Evolutionary conservation across 202 grass and related monocot species (phyloP).

Genomic region (Alloteropsis angusta): DNA sequence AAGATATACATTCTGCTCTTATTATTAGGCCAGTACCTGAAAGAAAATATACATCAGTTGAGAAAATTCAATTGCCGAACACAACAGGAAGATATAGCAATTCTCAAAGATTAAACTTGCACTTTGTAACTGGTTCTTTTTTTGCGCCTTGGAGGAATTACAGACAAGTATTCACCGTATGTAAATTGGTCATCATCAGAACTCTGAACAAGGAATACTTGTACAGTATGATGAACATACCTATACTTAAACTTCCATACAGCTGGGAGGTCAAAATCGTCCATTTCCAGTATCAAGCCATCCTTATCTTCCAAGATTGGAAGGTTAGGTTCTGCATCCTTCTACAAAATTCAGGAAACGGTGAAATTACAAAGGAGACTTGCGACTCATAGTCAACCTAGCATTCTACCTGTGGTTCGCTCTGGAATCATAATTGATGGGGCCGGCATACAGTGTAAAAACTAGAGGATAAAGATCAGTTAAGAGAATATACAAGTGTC

Average conservation of each 20-base stretch:
- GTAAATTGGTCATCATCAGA: not conserved
- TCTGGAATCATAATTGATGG: not conserved
- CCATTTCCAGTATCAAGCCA: slow-evolving; percentile 59
- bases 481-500: slow-evolving; percentile 4
- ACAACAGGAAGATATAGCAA: not conserved
- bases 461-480: not conserved
- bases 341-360: slow-evolving; percentile 38
- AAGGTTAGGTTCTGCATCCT: slow-evolving; percentile 70
- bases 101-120: not conserved
- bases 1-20: slow-evolving; percentile 93
- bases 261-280: slow-evolving; percentile 51
- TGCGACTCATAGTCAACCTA: not conserved
- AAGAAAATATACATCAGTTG: slow-evolving; percentile 13
- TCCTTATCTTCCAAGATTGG: slow-evolving; percentile 66
- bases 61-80: not conserved
- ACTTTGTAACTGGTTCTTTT: not conserved
- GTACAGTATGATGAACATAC: slow-evolving; percentile 13
- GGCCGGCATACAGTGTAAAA: not conserved
- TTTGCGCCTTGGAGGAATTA: not conserved
- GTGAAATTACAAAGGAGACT: not conserved
- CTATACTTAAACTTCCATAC: slow-evolving; percentile 88
- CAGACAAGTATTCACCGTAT: not conserved
- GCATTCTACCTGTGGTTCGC: not conserved
- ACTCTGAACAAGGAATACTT: not conserved
- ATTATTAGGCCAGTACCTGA: slow-evolving; percentile 93